These are phyloP conservation scores for Fusarium mexicanum DNA, from an alignment of 2,329 filamentous ascomycete species.

Conservation along the genomic window DNA sequence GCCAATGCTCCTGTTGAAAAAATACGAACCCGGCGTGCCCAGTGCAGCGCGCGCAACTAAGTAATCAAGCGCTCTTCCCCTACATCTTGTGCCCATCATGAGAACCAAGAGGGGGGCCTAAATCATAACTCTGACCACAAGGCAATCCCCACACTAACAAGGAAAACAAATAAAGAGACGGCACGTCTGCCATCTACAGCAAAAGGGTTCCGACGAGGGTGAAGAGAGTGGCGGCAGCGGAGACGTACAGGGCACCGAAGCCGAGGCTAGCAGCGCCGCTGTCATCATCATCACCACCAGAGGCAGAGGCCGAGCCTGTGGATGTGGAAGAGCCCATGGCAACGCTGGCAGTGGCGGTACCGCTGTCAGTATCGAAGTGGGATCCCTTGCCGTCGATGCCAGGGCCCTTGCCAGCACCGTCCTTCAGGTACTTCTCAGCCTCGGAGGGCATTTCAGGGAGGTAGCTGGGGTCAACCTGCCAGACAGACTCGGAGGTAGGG, in stretches of 20 bases:
- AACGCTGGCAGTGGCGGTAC: slow-evolving; percentile 57
- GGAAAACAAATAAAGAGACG: slow-evolving; percentile 19
- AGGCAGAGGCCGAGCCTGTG: slow-evolving; percentile 31
- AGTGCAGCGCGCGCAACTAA: slow-evolving; percentile 36
- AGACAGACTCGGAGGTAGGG: slow-evolving; percentile 59
- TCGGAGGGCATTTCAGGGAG: slow-evolving; percentile 63
- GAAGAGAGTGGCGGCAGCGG: slow-evolving; percentile 49
- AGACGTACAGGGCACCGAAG: slow-evolving; percentile 48
- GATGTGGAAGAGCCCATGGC: slow-evolving; percentile 47
- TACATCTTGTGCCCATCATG: slow-evolving; percentile 33
- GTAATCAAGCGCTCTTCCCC: slow-evolving; percentile 32
- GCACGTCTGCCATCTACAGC: slow-evolving; percentile 46
- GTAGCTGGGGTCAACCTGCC: slow-evolving; percentile 61
- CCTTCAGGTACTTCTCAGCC: slow-evolving; percentile 63
- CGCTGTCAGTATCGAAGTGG: slow-evolving; percentile 59
- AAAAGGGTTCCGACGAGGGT: slow-evolving; percentile 53
- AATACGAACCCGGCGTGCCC: slow-evolving; percentile 37
- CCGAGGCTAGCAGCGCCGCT: slow-evolving; percentile 46
- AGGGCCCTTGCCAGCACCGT: slow-evolving; percentile 63
- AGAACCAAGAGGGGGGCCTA: slow-evolving; percentile 27
- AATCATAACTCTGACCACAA: background rate
- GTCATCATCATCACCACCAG: slow-evolving; percentile 42
- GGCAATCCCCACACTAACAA: slow-evolving; percentile 22
- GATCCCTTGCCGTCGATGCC: slow-evolving; percentile 64
- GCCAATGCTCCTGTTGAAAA: slow-evolving; percentile 42